Base-by-base conservation (phyloP, 1,284 basidiomycete species). In the Porodaedalea pini region DNA sequence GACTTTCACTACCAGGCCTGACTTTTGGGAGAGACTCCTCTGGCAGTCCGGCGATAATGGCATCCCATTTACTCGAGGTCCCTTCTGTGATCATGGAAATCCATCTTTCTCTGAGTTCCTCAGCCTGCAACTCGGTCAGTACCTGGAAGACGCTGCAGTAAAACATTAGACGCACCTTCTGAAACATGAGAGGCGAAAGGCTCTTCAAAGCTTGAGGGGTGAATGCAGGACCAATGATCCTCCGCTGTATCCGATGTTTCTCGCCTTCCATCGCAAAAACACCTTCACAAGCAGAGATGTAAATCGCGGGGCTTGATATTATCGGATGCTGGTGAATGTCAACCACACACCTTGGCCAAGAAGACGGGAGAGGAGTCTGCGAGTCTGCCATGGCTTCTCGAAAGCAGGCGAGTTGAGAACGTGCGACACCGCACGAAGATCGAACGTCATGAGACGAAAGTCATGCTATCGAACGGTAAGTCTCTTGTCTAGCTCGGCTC, bases 371-470 rank as follows among this genome's bases (percentile, higher is more conserved):
- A 83, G 67, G 34, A 80, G 67, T 29, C 69, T 61, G 13, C 78
- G 74, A 1, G 81, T 81, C 62, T 79, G 78, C 78, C 77, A 79
- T 15, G 81, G 81, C 62, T 81, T 82, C 62, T 81, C 76, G 59
- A 77, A 83, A 4, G 68, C 62, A 1, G 76, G 64, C 4, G 77
- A 78, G 60, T 71, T 78, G 31, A 83, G 70, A 19, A 83, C 68
- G 65, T 82, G 74, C 3, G 74, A 68, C 15, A 81, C 66, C 11
- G 73, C 76, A 6, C 74, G 73, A 48, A 77, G 71, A 64, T 83
- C 81, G 51, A 81, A 75, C 0, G 80, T 75, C 67, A 83, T 70
- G 8, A 83, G 65, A 29, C 81, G 77, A 57, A 75, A 75, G 63
- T 83, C 81, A 58, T 79, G 76, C 79, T 81, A 52, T 37, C 34